These are phyloP conservation scores for Globisporangium cystogenes DNA, from an alignment of 352 stramenopile genomes.

Conservation along the genomic window DNA sequence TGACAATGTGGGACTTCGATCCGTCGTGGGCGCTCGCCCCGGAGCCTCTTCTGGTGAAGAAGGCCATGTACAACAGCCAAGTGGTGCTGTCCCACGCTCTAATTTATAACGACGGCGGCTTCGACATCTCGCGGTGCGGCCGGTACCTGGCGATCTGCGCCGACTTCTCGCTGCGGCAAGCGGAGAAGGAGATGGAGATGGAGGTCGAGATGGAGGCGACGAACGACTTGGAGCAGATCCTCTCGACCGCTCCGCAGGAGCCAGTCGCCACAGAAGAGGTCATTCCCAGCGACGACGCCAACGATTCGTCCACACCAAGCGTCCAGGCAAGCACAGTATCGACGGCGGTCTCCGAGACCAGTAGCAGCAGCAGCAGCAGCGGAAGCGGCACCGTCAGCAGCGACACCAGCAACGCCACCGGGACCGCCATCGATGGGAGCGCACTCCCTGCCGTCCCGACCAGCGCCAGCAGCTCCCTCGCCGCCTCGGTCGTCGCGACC, in stretches of 20 bases:
- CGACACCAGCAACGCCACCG: neutral
- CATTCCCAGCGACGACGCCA: constrained; percentile 56
- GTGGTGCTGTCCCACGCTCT: constrained; percentile 89
- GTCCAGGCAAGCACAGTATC: neutral
- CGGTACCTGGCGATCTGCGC: constrained; percentile 94
- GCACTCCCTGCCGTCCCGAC: too few relatives aligned
- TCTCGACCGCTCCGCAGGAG: constrained; percentile 62
- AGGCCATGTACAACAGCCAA: constrained; percentile 82
- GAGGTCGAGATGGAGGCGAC: constrained; percentile 67
- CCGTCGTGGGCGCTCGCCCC: constrained; percentile 66
- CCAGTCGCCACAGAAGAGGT: constrained; percentile 31
- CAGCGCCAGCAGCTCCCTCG: constrained; percentile 1
- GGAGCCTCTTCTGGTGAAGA: constrained; percentile 67
- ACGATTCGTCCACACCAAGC: constrained; percentile 47
- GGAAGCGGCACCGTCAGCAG: neutral
- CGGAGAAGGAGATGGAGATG: constrained; percentile 82
- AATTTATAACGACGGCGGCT: constrained; percentile 97
- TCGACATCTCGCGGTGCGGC: constrained; percentile 95
- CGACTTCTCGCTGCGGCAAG: constrained; percentile 90
- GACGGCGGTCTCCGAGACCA: neutral
- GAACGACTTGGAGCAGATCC: constrained; percentile 70
- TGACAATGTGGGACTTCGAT: constrained; percentile 95
- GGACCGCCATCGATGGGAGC: neutral
- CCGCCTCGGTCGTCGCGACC: constrained; percentile 6
- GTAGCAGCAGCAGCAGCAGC: constrained; percentile 2